Evolutionary conservation across 805 yeast species (phyloP).

Genomic region (Yarrowia sp.): DNA sequence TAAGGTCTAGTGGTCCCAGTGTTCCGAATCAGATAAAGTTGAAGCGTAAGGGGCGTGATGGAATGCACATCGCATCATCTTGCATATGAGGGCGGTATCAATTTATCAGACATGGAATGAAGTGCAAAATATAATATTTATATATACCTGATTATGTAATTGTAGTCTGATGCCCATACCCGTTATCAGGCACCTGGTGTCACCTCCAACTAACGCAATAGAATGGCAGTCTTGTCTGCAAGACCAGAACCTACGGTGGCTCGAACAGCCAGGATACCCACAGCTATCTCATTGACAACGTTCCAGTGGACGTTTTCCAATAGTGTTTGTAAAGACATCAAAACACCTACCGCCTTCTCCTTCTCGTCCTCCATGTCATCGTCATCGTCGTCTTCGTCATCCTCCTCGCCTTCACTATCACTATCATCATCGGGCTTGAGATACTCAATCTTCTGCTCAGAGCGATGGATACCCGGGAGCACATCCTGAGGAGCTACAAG

Average conservation of each 20-base stretch:
- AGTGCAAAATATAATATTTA: neutral
- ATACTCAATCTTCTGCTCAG: slow-evolving; percentile 6
- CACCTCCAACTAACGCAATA: neutral
- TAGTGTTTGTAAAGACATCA: neutral
- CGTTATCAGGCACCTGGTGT: too few species aligned
- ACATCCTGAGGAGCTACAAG: neutral
- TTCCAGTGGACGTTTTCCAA: neutral
- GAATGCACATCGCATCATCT: slow-evolving; percentile 2
- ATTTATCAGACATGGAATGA: neutral
- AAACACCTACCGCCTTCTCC: neutral
- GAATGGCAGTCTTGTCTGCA: neutral
- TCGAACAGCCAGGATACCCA: neutral
- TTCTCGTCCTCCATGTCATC: neutral
- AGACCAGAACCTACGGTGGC: neutral
- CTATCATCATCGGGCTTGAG: neutral
- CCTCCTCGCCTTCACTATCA: neutral
- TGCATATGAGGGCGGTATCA: neutral
- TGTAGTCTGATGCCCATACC: too few species aligned
- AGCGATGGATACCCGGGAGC: neutral
- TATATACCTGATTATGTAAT: neutral
- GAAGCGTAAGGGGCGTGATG: neutral
- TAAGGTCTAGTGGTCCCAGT: neutral
- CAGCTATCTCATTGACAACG: slow-evolving; percentile 11
- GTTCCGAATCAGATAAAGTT: slow-evolving; percentile 4
- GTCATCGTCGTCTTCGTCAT: neutral